phyloP scores from a whole-genome alignment of 345 rosid genomes.

The Alliaria petiolata region DNA sequence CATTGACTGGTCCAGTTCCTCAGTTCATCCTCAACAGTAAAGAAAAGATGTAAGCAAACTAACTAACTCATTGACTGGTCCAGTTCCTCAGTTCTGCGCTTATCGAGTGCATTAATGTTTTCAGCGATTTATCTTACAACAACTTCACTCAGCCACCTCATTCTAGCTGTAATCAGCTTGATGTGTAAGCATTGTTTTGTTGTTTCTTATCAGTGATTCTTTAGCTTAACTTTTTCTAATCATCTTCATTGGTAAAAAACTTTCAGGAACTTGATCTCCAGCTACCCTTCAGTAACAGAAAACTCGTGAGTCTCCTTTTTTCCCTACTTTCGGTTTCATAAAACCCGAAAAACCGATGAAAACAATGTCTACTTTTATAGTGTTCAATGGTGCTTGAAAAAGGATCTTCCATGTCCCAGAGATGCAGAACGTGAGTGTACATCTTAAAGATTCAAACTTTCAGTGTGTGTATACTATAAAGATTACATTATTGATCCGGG shows the following conservation, averaged over 20 bases:
- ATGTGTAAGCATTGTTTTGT: slow-evolving; percentile 46
- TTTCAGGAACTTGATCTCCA: slow-evolving; percentile 69
- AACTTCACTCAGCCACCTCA: slow-evolving; percentile 56
- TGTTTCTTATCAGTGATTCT: background rate
- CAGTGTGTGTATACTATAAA: background rate
- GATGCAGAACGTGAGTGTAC: slow-evolving; percentile 47
- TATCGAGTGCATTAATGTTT: no score
- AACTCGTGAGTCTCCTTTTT: slow-evolving; percentile 51
- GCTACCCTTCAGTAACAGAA: slow-evolving; percentile 37
- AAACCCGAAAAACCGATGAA: background rate
- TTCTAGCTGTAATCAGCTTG: slow-evolving; percentile 39
- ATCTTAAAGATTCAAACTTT: background rate
- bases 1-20: slow-evolving; percentile 63
- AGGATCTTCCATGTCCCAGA: slow-evolving; percentile 59
- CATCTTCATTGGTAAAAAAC: background rate
- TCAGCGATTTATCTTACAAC: slow-evolving; percentile 90
- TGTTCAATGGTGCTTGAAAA: slow-evolving; percentile 58
- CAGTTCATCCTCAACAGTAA: slow-evolving; percentile 38
- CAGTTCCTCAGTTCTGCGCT: no score
- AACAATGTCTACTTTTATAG: slow-evolving; percentile 26
- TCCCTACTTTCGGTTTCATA: background rate
- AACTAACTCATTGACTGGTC: no score
- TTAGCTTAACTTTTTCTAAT: background rate
- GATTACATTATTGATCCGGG: background rate
- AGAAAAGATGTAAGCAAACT: slow-evolving; percentile 35